phyloP scores from a whole-genome alignment of 2,329 filamentous ascomycete species.

The Decorospora gaudefroyi region DNA sequence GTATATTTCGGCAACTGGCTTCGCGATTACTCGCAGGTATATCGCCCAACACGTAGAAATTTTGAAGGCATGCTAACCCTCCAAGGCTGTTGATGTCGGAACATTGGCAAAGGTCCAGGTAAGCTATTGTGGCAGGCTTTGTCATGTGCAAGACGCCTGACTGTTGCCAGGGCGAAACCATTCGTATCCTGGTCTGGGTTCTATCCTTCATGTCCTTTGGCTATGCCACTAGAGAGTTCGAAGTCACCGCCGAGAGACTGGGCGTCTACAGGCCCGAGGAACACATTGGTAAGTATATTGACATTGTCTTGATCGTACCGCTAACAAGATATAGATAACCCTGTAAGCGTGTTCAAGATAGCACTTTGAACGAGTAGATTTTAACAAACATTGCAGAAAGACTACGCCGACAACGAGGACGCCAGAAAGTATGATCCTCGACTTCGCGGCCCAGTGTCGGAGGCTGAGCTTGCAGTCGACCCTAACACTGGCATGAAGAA shows the following conservation, averaged over 20 bases:
- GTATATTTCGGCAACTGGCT: conserved; percentile 54
- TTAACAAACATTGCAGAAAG: conserved; percentile 29
- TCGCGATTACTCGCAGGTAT: conserved; percentile 60
- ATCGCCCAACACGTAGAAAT: conserved; percentile 32
- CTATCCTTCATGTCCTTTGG: conserved; percentile 62
- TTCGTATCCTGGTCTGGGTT: conserved; percentile 60
- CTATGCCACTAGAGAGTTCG: conserved; percentile 61
- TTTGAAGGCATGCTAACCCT: conserved; percentile 50
- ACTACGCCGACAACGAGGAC: conserved; percentile 69
- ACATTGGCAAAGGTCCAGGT: conserved; percentile 57
- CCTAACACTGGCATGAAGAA: conserved; percentile 81
- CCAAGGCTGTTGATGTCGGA: conserved; percentile 59
- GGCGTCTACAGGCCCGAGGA: conserved; percentile 57
- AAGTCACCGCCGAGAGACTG: conserved; percentile 59
- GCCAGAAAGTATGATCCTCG: conserved; percentile 80
- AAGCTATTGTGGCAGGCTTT: conserved; percentile 7
- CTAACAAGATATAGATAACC: conserved; percentile 33
- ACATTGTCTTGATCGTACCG: background rate
- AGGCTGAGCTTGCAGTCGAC: conserved; percentile 54
- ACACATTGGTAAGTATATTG: conserved; percentile 45
- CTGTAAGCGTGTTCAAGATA: conserved; percentile 6
- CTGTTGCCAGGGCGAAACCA: conserved; percentile 51
- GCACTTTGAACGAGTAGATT: conserved; percentile 3
- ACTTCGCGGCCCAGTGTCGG: conserved; percentile 74
- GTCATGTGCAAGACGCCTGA: conserved; percentile 25